A percentile compares a stretch with the other conserved stretches of the same genome.
phyloP scores from a whole-genome alignment of 345 rosid genomes.

The Alliaria petiolata region DNA sequence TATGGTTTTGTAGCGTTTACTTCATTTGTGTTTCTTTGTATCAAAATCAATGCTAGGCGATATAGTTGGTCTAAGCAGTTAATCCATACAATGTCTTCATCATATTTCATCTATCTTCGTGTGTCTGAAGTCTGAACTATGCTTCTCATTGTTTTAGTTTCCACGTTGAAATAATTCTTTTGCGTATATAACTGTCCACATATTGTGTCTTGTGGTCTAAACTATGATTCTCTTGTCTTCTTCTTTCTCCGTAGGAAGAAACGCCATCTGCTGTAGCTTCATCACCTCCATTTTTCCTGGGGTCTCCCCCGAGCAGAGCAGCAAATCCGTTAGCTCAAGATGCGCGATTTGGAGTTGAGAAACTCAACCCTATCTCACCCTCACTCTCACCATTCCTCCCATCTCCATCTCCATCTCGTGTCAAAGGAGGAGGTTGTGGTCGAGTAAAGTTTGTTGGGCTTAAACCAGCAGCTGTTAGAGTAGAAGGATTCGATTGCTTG shows the following conservation, averaged over 20 bases:
- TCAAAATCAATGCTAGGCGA: neutral
- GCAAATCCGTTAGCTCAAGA: slow-evolving; percentile 69
- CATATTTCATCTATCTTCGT: too few relatives aligned
- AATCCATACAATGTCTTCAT: neutral
- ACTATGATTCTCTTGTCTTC: neutral
- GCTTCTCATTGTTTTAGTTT: too few relatives aligned
- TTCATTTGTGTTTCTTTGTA: neutral
- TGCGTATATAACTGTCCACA: too few relatives aligned
- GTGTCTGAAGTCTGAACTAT: neutral
- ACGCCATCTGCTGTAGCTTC: slow-evolving; percentile 34
- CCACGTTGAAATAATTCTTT: too few relatives aligned
- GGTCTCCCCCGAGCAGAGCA: slow-evolving; percentile 74
- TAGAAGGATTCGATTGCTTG: slow-evolving; percentile 81
- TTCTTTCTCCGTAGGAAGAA: slow-evolving; percentile 41
- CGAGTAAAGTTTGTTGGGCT: slow-evolving; percentile 55
- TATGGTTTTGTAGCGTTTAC: neutral
- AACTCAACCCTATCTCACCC: slow-evolving; percentile 22
- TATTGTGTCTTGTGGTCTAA: too few relatives aligned
- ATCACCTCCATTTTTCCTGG: slow-evolving; percentile 64
- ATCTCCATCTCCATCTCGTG: slow-evolving; percentile 34
- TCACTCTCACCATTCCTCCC: slow-evolving; percentile 23
- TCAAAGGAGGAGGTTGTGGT: slow-evolving; percentile 48
- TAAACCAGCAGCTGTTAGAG: slow-evolving; percentile 62
- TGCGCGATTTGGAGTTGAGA: slow-evolving; percentile 50
- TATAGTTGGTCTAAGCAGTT: neutral